phyloP scores from a whole-genome alignment of 2,329 filamentous ascomycete genomes.

The Talaromyces albobiverticillius region DNA sequence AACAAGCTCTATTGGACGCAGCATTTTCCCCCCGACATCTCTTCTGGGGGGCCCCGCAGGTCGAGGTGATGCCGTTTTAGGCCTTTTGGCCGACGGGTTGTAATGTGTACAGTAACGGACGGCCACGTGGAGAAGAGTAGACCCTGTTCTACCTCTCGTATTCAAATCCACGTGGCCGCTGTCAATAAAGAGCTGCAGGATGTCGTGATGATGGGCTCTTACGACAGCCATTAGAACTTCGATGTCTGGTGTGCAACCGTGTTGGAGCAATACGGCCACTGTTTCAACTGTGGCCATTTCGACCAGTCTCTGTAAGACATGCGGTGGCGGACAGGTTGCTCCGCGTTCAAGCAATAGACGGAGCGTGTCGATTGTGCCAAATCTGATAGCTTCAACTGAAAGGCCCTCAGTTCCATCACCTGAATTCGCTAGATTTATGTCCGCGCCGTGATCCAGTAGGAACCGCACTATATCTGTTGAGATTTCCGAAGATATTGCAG shows the following conservation, averaged over 20 bases:
- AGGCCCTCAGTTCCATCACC: neutral
- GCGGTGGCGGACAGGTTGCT: neutral
- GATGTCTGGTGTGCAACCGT: neutral
- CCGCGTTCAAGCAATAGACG: neutral
- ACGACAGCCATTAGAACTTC: neutral
- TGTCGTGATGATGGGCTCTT: neutral
- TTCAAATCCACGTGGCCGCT: neutral
- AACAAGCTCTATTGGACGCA: neutral
- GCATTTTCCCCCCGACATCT: neutral
- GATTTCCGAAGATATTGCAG: neutral
- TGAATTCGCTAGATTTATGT: neutral
- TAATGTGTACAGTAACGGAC: neutral
- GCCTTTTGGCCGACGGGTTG: neutral
- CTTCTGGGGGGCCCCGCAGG: neutral
- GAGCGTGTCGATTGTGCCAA: neutral
- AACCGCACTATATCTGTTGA: neutral
- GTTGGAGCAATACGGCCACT: neutral
- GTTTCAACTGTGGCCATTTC: neutral
- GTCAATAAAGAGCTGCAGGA: neutral
- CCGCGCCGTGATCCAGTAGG: constrained; percentile 3
- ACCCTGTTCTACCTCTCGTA: neutral
- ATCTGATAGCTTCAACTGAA: neutral
- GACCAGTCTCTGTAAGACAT: neutral
- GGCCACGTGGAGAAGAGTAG: neutral
- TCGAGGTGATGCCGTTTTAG: neutral